These are phyloP conservation scores for Durio zibethinus DNA, from an alignment of 345 rosid species.

Conservation along the genomic window DNA sequence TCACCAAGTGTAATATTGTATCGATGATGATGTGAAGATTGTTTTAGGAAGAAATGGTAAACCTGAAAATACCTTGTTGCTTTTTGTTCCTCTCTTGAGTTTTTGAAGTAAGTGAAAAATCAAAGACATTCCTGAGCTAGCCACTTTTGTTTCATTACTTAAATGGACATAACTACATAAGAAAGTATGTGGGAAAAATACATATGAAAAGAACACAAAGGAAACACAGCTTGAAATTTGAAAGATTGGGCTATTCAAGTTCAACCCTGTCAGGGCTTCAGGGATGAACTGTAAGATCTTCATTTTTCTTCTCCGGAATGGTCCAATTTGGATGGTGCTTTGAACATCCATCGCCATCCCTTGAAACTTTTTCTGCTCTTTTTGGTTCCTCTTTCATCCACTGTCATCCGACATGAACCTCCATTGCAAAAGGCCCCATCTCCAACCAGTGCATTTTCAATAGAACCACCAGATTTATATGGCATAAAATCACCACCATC, in stretches of 20 bases:
- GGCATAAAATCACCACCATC: slow-evolving; percentile 33
- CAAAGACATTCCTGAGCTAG: background rate
- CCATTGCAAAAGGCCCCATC: slow-evolving; percentile 33
- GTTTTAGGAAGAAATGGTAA: no score
- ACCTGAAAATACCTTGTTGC: no score
- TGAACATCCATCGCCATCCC: slow-evolving; percentile 94
- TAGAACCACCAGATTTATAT: slow-evolving; percentile 24
- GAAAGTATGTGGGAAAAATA: slow-evolving; percentile 3
- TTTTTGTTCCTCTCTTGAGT: no score
- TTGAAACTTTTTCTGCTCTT: slow-evolving; percentile 80
- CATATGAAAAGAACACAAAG: background rate
- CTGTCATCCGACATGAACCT: slow-evolving; percentile 61
- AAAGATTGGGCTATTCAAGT: background rate
- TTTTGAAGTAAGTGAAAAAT: no score
- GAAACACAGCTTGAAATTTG: background rate
- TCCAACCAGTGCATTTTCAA: slow-evolving; percentile 13
- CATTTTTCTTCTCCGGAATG: slow-evolving; percentile 38
- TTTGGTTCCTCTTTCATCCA: slow-evolving; percentile 59
- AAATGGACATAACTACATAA: background rate
- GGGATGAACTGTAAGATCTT: slow-evolving; percentile 25
- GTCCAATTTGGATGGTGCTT: slow-evolving; percentile 46
- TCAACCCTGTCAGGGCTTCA: slow-evolving; percentile 5
- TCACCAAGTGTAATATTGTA: no score
- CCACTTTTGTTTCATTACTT: background rate
- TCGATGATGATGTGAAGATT: no score